Percentiles rank a stretch among this genome's conserved stretches.
Evolutionary conservation across 805 yeast genomes (phyloP).

Genomic region (Yarrowia deformans): DNA sequence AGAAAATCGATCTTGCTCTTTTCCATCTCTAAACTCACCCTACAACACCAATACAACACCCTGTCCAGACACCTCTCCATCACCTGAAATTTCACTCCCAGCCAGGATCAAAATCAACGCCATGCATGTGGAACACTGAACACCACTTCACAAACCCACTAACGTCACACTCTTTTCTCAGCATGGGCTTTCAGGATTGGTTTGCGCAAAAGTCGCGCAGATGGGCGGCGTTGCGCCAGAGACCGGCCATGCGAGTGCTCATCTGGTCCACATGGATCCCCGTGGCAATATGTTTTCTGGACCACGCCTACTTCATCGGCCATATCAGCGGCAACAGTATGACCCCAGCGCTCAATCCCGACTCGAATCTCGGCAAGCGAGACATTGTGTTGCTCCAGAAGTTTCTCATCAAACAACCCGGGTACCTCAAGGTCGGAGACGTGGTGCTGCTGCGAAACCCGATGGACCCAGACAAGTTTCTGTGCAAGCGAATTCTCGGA

Average conservation of each 20-base stretch:
- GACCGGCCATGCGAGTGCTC: slow-evolving; percentile 43
- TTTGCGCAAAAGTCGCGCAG: slow-evolving; percentile 34
- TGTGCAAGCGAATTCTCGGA: slow-evolving; percentile 82
- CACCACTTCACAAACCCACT: background rate
- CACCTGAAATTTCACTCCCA: slow-evolving; percentile 2
- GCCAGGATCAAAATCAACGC: background rate
- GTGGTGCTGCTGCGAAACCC: slow-evolving; percentile 83
- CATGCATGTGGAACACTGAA: slow-evolving; percentile 13
- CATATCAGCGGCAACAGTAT: slow-evolving; percentile 82
- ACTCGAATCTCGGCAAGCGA: slow-evolving; percentile 52
- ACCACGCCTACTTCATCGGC: slow-evolving; percentile 75
- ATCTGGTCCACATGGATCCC: slow-evolving; percentile 76
- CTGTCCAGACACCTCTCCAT: too few relatives aligned
- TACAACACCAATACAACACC: too few relatives aligned
- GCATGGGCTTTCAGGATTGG: slow-evolving; percentile 31
- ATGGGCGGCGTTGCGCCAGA: slow-evolving; percentile 35
- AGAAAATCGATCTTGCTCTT: too few relatives aligned
- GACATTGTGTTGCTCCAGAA: slow-evolving; percentile 70
- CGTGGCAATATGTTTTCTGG: slow-evolving; percentile 70
- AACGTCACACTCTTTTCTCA: background rate
- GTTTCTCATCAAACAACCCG: slow-evolving; percentile 59
- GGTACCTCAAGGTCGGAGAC: slow-evolving; percentile 65
- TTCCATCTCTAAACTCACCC: too few relatives aligned
- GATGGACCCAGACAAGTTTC: slow-evolving; percentile 72
- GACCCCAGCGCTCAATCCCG: slow-evolving; percentile 89